These are phyloP conservation scores for Elaeis guineensis DNA, from an alignment of 176 grass and related monocot genomes.

Conservation along the genomic window DNA sequence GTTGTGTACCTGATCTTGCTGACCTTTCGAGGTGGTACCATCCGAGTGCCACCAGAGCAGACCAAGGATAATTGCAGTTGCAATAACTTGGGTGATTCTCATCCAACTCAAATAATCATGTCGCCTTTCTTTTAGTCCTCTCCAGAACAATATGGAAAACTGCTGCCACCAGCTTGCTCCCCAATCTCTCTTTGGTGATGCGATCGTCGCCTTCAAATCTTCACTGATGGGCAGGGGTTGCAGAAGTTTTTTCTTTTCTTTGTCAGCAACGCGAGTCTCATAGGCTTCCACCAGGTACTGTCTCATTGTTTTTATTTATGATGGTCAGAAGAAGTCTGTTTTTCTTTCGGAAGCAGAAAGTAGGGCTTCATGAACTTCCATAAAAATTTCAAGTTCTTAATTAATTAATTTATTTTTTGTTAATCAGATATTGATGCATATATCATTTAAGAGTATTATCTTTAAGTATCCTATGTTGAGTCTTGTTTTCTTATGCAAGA, in stretches of 20 bases:
- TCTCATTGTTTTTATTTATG: constrained; percentile 15
- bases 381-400: no score
- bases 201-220: constrained; percentile 52
- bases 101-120: constrained; percentile 99
- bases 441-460: no score
- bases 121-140: constrained; percentile 82
- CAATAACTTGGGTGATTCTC: constrained; percentile 94
- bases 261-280: constrained; percentile 61
- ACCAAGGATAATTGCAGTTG: constrained; percentile 81
- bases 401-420: no score
- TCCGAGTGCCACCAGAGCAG: constrained; percentile 85
- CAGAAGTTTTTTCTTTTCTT: constrained; percentile 65
- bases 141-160: constrained; percentile 81
- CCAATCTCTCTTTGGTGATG: constrained; percentile 72
- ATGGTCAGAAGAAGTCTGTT: no score
- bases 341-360: no score
- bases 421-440: no score
- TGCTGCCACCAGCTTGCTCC: constrained; percentile 80
- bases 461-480: no score
- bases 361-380: no score
- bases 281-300: constrained; percentile 90
- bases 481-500: no score
- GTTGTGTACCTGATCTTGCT: constrained; percentile 70
- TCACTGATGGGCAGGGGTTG: constrained; percentile 48
- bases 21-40: constrained; percentile 40